A percentile compares a stretch with the other conserved stretches of the same genome.
Conservation (phyloP, 306 rosid genomes). For the Vigna unguiculata region DNA sequence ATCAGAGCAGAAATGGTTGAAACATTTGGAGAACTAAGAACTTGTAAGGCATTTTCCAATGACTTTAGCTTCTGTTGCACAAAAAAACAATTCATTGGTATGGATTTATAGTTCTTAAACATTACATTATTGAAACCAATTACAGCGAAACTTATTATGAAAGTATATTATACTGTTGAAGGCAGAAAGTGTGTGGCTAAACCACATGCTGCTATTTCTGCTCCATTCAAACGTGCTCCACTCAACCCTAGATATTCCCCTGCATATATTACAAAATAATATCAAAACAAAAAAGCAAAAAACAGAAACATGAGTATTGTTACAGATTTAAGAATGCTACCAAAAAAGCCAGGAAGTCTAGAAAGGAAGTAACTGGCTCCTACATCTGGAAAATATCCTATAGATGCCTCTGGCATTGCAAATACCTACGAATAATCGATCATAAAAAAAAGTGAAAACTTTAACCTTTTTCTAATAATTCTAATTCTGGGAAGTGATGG, state of each 20-base stretch:
- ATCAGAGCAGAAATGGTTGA: constrained; percentile 24
- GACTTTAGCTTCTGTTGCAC: constrained; percentile 36
- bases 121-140: too few species aligned
- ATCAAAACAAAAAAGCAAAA: background rate
- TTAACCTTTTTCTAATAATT: too few species aligned
- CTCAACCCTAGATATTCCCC: constrained; percentile 46
- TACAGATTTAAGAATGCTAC: background rate
- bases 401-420: constrained; percentile 46
- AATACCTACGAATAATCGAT: constrained; percentile 38
- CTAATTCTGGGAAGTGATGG: background rate
- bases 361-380: constrained; percentile 49
- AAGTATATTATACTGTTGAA: constrained; percentile 25
- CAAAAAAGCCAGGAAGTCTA: constrained; percentile 39
- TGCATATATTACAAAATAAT: background rate
- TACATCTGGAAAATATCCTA: constrained; percentile 42
- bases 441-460: too few species aligned
- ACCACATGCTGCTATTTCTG: constrained; percentile 51
- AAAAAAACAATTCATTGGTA: background rate
- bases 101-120: too few species aligned
- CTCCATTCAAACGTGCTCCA: constrained; percentile 39
- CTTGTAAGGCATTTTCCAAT: constrained; percentile 38
- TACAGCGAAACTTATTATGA: too few species aligned
- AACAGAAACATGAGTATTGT: too few species aligned
- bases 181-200: constrained; percentile 50
- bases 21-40: constrained; percentile 22